Conservation (phyloP, 2,329 filamentous ascomycete genomes). For the Aspergillus hiratsukae region DNA sequence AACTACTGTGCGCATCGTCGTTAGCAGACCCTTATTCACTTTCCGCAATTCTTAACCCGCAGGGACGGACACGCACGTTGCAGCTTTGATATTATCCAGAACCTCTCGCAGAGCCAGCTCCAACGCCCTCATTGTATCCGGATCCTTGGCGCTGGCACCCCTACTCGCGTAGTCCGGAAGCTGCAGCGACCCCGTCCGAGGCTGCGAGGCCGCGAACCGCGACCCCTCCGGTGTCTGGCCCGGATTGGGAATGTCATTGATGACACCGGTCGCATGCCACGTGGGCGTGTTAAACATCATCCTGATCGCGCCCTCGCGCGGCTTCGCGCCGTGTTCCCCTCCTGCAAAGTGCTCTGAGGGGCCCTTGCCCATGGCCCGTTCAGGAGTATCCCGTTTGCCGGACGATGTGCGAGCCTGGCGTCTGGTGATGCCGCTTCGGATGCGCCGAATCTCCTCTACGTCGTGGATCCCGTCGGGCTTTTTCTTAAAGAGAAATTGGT, state of each 20-base stretch:
- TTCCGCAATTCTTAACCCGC: background rate
- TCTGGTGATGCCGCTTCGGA: conserved; percentile 80
- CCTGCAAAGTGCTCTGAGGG: conserved; percentile 28
- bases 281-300: conserved; percentile 58
- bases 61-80: conserved; percentile 57
- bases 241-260: conserved; percentile 64
- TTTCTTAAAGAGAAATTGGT: conserved; percentile 89
- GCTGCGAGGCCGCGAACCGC: conserved; percentile 29
- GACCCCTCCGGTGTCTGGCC: conserved; percentile 41
- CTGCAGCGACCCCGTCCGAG: conserved; percentile 25
- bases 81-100: conserved; percentile 73
- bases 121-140: conserved; percentile 77
- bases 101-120: conserved; percentile 83
- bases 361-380: conserved; percentile 48
- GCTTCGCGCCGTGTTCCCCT: conserved; percentile 33
- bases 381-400: conserved; percentile 58
- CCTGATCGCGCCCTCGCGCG: conserved; percentile 34
- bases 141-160: conserved; percentile 62
- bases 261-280: conserved; percentile 75
- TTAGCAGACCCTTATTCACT: background rate
- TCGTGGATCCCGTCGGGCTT: conserved; percentile 91
- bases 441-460: conserved; percentile 79
- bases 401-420: conserved; percentile 69
- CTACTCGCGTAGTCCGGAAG: conserved; percentile 55
- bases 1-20: conserved; percentile 27